Base-by-base conservation (phyloP, 169 alveolate species). In the Babesia ovis region DNA sequence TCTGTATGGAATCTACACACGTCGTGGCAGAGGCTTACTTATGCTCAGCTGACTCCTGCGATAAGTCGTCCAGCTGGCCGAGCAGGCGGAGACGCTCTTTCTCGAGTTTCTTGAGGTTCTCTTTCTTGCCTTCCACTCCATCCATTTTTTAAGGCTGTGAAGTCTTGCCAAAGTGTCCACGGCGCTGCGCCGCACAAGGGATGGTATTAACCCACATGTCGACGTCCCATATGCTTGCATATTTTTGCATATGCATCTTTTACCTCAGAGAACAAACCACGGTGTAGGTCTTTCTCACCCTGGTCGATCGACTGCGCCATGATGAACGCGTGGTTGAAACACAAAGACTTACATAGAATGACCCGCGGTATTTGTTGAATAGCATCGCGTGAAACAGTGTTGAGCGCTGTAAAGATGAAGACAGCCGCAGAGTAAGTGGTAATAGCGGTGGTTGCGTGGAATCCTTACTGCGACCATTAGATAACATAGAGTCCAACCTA, bases 1-100 rank as follows among this genome's bases (percentile, higher is more conserved):
- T 54, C 95, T 90, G 66, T 48, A 39, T 22, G 14, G 25, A 50
- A 42, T 35, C 32, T 22, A 41, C 54, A 35, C 50, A 55, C 43
- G 25, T 14, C 12, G 16, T 45, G 31, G 23, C 18, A 4, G n/a
- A 8, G n/a, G 32, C 55, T 46, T 51, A 85, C 93, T 85, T 91
- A 84, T 91, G 95, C 61, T 91, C 95, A 5, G 92, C 85, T 22
- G 91, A 80, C 54, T 91, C 95, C 71, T 92, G 96, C 54, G 92
- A 73, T 54, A 92, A 83, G 70, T 92, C 95, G 25, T 86, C 92
- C 42, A 69, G 34, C 50, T 79, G 87, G n/a, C 77, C 83, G 43
- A 79, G 58, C 45, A 79, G 59, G 22, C 66, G 54, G 3, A 79
- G 56, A 2, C 83, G 62, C 50, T 79, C 84, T 61, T 71, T 79